Evolutionary conservation across 176 grass and related monocot genomes (phyloP).

Genomic region (Melocanna baccifera): DNA sequence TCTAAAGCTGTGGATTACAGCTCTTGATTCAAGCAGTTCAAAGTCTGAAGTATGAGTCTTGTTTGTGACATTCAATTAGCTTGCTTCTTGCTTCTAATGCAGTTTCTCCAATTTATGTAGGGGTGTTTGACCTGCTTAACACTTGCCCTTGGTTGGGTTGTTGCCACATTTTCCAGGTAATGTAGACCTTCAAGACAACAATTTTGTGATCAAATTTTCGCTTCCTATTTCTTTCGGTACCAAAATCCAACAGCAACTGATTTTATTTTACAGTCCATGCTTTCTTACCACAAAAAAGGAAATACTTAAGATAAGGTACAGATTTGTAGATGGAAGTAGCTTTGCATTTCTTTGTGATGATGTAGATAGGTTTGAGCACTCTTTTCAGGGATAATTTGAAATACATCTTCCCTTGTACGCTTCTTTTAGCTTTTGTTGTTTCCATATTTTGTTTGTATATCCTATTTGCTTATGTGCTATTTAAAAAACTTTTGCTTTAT

Average conservation of each 20-base stretch:
- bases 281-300: slow-evolving; percentile 55
- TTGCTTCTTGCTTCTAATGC: slow-evolving; percentile 16
- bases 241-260: neutral
- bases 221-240: neutral
- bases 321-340: slow-evolving; percentile 59
- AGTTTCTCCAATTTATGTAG: slow-evolving; percentile 39
- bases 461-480: too few species aligned
- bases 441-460: too few species aligned
- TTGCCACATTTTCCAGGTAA: slow-evolving; percentile 86
- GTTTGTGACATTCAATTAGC: too few species aligned
- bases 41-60: too few species aligned
- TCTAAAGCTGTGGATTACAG: too few species aligned
- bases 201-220: neutral
- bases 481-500: too few species aligned
- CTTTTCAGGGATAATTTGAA: too few species aligned
- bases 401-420: too few species aligned
- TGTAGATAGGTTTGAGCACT: slow-evolving; percentile 88
- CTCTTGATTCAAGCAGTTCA: too few species aligned
- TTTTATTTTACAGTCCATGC: slow-evolving; percentile 22
- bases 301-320: slow-evolving; percentile 50
- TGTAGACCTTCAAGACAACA: neutral
- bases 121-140: slow-evolving; percentile 80
- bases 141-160: slow-evolving; percentile 80
- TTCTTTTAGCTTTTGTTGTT: too few species aligned
- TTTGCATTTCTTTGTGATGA: slow-evolving; percentile 94